phyloP scores from a whole-genome alignment of 2,329 filamentous ascomycete species.

The Fusarium humuli region DNA sequence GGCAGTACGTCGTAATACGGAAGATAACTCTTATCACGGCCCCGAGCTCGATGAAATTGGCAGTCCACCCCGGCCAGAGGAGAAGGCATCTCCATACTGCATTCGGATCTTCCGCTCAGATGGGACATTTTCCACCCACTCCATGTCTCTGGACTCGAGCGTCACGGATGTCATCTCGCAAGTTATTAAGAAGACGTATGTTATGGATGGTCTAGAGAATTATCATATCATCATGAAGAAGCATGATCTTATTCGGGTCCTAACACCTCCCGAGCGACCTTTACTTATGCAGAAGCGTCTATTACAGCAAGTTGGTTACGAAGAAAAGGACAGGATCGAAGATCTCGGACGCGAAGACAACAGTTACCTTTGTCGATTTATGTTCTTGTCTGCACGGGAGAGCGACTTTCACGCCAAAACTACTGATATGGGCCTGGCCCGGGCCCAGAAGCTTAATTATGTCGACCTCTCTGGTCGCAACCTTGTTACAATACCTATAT shows the following conservation, averaged over 20 bases:
- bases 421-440: constrained; percentile 83
- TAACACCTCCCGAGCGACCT: constrained; percentile 82
- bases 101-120: constrained; percentile 96
- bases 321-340: constrained; percentile 85
- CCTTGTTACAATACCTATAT: constrained; percentile 93
- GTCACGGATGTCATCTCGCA: constrained; percentile 90
- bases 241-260: constrained; percentile 86
- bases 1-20: constrained; percentile 82
- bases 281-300: constrained; percentile 92
- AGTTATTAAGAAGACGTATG: constrained; percentile 92
- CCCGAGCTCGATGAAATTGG: constrained; percentile 76
- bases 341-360: constrained; percentile 97
- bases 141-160: constrained; percentile 83
- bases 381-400: constrained; percentile 90
- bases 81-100: constrained; percentile 83
- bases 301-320: constrained; percentile 91
- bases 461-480: constrained; percentile 92
- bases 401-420: constrained; percentile 76
- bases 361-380: constrained; percentile 95
- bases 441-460: constrained; percentile 91
- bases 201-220: constrained; percentile 89
- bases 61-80: constrained; percentile 75
- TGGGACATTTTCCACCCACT: constrained; percentile 92
- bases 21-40: constrained; percentile 69
- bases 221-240: constrained; percentile 97